A percentile compares a stretch with the other conserved stretches of the same genome.
Evolutionary conservation across 1,139 yeast genomes (phyloP).

Genomic region (Yamadazyma trypodendri): DNA sequence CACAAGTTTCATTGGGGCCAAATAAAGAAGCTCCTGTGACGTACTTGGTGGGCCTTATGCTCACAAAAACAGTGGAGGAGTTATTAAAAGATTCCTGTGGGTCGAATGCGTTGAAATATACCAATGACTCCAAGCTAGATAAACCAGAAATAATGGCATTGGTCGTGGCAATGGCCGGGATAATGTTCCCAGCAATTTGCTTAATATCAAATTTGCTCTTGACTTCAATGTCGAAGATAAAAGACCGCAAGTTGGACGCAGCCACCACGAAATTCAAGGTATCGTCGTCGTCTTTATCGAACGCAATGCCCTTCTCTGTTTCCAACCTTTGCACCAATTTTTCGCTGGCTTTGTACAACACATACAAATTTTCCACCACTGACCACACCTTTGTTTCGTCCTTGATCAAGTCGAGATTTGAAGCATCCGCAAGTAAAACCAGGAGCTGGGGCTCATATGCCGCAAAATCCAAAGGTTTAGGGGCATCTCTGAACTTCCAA

Average conservation of each 20-base stretch:
- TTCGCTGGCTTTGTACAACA: constrained; percentile 51
- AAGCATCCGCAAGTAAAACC: constrained; percentile 12
- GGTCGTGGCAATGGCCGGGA: constrained; percentile 98
- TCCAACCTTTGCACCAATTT: constrained; percentile 51
- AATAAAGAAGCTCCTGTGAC: constrained; percentile 62
- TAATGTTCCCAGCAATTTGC: constrained; percentile 95
- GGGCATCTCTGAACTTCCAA: constrained; percentile 73
- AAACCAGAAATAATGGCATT: constrained; percentile 94
- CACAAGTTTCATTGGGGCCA: constrained; percentile 66
- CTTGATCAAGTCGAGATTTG: constrained; percentile 23
- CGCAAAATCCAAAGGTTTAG: constrained; percentile 54
- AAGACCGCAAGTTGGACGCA: constrained; percentile 80
- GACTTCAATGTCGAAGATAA: constrained; percentile 66
- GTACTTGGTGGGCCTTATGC: constrained; percentile 68
- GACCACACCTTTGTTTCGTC: constrained; percentile 68
- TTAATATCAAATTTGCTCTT: constrained; percentile 86
- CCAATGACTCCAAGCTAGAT: constrained; percentile 70
- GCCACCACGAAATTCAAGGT: constrained; percentile 86
- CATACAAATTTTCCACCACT: constrained; percentile 59
- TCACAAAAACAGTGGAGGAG: constrained; percentile 60
- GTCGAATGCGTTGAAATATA: constrained; percentile 38
- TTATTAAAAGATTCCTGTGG: constrained; percentile 16
- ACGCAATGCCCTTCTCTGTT: constrained; percentile 52
- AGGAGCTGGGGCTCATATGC: constrained; percentile 18
- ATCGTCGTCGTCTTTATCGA: constrained; percentile 94